These are phyloP conservation scores for Periconia macrospinosa DNA, from an alignment of 2,329 filamentous ascomycete species.

Conservation along the genomic window DNA sequence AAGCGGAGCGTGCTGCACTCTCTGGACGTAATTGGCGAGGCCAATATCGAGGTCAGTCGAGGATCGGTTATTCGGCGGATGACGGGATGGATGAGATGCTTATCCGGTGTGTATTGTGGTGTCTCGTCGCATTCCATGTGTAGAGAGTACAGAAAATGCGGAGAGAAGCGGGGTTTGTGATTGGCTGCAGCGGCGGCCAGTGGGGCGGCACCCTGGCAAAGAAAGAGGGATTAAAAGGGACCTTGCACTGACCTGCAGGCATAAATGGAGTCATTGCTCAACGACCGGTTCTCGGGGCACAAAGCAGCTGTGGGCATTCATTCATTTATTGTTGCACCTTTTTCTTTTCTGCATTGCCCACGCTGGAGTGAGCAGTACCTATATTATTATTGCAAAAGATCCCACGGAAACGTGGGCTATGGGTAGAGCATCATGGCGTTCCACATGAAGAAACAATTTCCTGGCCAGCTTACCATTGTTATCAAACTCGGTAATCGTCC, in stretches of 20 bases:
- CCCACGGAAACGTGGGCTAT: not conserved
- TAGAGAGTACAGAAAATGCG: slow-evolving; percentile 7
- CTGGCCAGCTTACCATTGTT: slow-evolving; percentile 67
- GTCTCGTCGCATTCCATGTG: not conserved
- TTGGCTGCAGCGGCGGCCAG: slow-evolving; percentile 7
- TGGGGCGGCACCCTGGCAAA: slow-evolving; percentile 1
- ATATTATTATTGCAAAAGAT: not conserved
- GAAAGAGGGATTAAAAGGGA: not conserved
- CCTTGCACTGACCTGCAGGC: not conserved
- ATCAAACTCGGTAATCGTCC: slow-evolving; percentile 75
- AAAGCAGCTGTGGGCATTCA: not conserved
- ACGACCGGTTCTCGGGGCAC: not conserved
- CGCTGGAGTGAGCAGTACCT: not conserved
- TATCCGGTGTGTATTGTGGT: not conserved
- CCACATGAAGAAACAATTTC: slow-evolving; percentile 55
- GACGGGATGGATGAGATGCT: not conserved
- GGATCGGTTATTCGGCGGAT: not conserved
- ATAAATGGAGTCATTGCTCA: slow-evolving; percentile 6
- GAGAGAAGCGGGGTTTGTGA: slow-evolving; percentile 12
- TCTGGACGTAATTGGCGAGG: not conserved
- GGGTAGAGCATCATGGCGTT: slow-evolving; percentile 28
- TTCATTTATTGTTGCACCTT: not conserved
- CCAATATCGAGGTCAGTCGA: no score
- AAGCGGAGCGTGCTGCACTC: not conserved
- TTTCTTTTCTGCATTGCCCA: not conserved